phyloP scores from a whole-genome alignment of 1,284 basidiomycete genomes.

The Malassezia sympodialis region DNA sequence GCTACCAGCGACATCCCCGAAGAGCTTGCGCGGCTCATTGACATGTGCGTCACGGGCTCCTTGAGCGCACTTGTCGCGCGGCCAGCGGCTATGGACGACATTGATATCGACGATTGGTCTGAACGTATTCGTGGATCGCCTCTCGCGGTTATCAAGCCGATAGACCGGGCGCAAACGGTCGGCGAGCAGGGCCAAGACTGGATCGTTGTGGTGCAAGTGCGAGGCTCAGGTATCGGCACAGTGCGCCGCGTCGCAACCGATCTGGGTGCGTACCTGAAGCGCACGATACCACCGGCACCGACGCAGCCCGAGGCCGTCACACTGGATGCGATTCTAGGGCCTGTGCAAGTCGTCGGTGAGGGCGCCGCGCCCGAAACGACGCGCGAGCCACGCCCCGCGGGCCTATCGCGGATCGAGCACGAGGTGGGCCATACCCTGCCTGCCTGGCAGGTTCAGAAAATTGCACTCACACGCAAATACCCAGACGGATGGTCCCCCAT shows the following conservation, averaged over 20 bases:
- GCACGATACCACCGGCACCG: slow-evolving; percentile 8
- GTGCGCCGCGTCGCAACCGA: slow-evolving; percentile 32
- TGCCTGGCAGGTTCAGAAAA: slow-evolving; percentile 31
- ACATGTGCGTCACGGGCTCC: slow-evolving; percentile 23
- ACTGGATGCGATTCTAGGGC: slow-evolving; percentile 33
- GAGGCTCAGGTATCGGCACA: slow-evolving; percentile 26
- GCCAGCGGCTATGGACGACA: slow-evolving; percentile 4
- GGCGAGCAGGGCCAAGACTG: slow-evolving; percentile 25
- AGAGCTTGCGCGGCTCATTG: slow-evolving; percentile 21
- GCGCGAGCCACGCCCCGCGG: slow-evolving; percentile 24
- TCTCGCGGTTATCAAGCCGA: slow-evolving; percentile 31
- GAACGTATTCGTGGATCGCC: slow-evolving; percentile 21
- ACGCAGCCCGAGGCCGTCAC: slow-evolving; percentile 1
- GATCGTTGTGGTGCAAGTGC: slow-evolving; percentile 41
- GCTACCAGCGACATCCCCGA: slow-evolving; percentile 19
- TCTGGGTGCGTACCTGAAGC: slow-evolving; percentile 22
- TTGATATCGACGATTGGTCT: slow-evolving; percentile 19
- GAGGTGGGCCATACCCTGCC: slow-evolving; percentile 29
- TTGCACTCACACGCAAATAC: slow-evolving; percentile 32
- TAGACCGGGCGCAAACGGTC: slow-evolving; percentile 13
- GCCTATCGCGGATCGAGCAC: slow-evolving; percentile 36
- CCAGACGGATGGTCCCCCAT: slow-evolving; percentile 42
- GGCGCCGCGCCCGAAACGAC: neutral
- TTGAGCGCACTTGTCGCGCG: slow-evolving; percentile 27
- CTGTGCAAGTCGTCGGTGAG: slow-evolving; percentile 3